phyloP scores from a whole-genome alignment of 768 basidiomycete genomes.

The Boletus huronensis region DNA sequence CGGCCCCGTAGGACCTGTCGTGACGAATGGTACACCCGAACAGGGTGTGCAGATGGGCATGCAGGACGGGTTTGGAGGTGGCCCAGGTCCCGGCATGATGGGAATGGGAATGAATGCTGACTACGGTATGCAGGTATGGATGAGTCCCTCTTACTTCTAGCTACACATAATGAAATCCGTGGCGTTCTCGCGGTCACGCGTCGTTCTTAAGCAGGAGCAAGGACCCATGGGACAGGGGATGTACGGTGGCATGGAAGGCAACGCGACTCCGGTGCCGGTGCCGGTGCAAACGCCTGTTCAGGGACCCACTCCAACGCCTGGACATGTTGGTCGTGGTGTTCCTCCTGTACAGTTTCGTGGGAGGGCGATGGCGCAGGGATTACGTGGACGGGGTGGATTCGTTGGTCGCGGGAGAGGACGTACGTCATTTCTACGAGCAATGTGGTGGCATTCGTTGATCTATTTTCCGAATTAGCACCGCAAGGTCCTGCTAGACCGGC shows the following conservation, averaged over 20 bases:
- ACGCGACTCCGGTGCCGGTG: conserved; percentile 45
- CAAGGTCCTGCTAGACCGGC: conserved; percentile 68
- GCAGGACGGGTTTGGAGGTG: conserved; percentile 40
- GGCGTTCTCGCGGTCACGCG: conserved; percentile 27
- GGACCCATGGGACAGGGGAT: conserved; percentile 62
- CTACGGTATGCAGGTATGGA: conserved; percentile 70
- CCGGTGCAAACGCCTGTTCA: conserved; percentile 35
- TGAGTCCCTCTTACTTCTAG: conserved; percentile 28
- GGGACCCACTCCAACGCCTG: conserved; percentile 30
- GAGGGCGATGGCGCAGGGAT: conserved; percentile 40
- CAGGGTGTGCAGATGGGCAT: conserved; percentile 39
- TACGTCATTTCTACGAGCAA: conserved; percentile 24
- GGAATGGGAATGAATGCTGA: conserved; percentile 69
- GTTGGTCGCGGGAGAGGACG: conserved; percentile 39
- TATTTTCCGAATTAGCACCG: conserved; percentile 29
- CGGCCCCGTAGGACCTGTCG: conserved; percentile 32
- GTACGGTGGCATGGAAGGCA: conserved; percentile 62
- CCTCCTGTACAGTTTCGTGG: conserved; percentile 43
- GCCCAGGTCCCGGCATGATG: conserved; percentile 56
- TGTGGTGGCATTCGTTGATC: not conserved
- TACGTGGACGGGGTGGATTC: conserved; percentile 44
- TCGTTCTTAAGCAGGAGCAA: conserved; percentile 47
- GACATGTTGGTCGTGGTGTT: conserved; percentile 29
- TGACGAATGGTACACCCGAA: conserved; percentile 37
- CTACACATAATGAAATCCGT: conserved; percentile 38